Conservation (phyloP, 495 filamentous ascomycete genomes). For the Amorphotheca resinae region DNA sequence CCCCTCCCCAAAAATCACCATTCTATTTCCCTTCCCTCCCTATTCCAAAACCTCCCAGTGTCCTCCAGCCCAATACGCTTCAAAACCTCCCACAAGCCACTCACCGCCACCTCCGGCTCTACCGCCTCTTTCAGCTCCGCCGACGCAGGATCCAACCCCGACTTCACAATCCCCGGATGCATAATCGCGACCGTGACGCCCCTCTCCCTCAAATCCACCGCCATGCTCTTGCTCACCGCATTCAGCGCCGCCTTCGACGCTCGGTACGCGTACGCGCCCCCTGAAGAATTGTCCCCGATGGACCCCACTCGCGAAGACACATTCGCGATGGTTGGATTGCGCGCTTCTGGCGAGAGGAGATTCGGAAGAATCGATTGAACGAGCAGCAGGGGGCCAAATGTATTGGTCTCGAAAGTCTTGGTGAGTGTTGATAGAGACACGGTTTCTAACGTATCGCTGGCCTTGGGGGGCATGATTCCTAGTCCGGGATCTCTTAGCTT, state of each 20-base stretch:
- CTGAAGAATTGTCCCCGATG: constrained; percentile 52
- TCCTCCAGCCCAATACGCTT: not conserved
- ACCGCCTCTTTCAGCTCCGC: not conserved
- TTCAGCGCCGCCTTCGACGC: constrained; percentile 63
- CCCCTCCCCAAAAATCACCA: not conserved
- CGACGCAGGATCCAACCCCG: constrained; percentile 33
- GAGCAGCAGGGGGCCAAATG: constrained; percentile 60
- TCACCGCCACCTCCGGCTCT: not conserved
- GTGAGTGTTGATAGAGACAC: not conserved
- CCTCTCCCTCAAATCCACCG: constrained; percentile 49
- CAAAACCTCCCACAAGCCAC: not conserved
- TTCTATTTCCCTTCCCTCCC: not conserved
- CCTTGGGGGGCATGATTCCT: not conserved
- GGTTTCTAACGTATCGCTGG: not conserved
- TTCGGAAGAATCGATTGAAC: constrained; percentile 61
- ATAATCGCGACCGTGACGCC: constrained; percentile 51
- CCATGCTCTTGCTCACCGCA: constrained; percentile 56
- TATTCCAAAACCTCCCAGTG: constrained; percentile 1
- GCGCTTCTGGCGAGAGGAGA: constrained; percentile 46
- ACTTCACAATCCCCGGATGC: constrained; percentile 76
- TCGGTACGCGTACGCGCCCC: constrained; percentile 70
- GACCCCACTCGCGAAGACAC: constrained; percentile 71
- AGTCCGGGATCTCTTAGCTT: no score
- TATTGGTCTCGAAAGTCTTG: constrained; percentile 50
- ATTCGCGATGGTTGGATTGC: constrained; percentile 35